phyloP scores from a whole-genome alignment of 2,329 filamentous ascomycete genomes.

The Verticillium longisporum region DNA sequence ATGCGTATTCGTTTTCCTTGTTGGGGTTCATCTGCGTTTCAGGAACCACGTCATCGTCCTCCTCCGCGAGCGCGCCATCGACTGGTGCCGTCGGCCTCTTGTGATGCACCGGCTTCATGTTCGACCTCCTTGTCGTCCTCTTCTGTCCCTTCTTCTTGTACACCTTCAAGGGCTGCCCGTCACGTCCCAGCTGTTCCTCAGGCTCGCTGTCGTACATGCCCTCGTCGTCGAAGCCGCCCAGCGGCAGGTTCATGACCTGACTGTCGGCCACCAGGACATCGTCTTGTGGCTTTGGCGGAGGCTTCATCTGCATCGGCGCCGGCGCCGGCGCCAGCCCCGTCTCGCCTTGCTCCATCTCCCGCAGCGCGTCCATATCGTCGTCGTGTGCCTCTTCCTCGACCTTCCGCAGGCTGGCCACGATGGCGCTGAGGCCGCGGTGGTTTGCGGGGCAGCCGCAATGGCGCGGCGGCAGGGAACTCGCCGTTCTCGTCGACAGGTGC shows the following conservation, averaged over 20 bases:
- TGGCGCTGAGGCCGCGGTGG: conserved; percentile 64
- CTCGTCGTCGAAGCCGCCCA: conserved; percentile 61
- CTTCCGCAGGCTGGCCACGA: conserved; percentile 63
- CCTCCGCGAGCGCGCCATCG: conserved; percentile 19
- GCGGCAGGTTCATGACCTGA: conserved; percentile 32
- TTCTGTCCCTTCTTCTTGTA: conserved; percentile 85
- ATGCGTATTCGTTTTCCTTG: conserved; percentile 19
- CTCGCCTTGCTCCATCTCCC: conserved; percentile 58
- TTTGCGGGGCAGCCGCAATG: conserved; percentile 48
- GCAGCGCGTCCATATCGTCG: conserved; percentile 67
- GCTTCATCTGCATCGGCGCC: conserved; percentile 11
- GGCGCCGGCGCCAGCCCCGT: conserved; percentile 10
- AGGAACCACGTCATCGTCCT: conserved; percentile 28
- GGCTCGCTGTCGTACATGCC: conserved; percentile 48
- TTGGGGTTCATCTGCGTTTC: conserved; percentile 28
- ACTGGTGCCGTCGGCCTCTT: conserved; percentile 35
- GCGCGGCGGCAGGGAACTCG: conserved; percentile 38
- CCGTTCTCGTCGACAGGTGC: conserved; percentile 50
- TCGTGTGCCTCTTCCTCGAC: conserved; percentile 62
- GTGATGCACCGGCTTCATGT: conserved; percentile 49
- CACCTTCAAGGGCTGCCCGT: conserved; percentile 52
- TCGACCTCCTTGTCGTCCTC: conserved; percentile 63
- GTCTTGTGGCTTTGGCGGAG: conserved; percentile 19
- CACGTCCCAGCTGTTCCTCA: conserved; percentile 42
- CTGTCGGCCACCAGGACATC: conserved; percentile 36